Percentiles rank a stretch among this genome's conserved stretches.
Conservation (phyloP, 306 rosid species). For the Trichosanthes truncata region DNA sequence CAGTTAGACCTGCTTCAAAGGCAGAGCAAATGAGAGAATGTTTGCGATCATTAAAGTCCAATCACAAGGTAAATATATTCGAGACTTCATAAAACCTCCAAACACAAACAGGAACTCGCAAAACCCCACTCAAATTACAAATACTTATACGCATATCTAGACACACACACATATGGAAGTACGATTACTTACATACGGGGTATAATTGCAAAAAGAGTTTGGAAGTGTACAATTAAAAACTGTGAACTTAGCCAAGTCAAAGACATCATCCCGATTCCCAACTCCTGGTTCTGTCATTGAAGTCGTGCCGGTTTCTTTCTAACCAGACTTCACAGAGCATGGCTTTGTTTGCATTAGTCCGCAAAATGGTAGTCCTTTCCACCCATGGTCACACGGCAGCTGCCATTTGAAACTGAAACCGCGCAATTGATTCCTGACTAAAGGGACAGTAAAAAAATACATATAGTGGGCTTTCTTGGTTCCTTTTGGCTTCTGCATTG, state of each 20-base stretch:
- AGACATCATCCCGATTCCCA: not conserved
- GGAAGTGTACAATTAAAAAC: not conserved
- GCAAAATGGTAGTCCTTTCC: not conserved
- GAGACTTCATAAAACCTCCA: not conserved
- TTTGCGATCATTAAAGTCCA: conserved; percentile 81
- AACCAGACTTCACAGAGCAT: not conserved
- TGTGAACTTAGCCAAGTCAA: not conserved
- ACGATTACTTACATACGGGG: not conserved
- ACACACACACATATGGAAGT: not conserved
- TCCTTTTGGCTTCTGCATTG: not conserved
- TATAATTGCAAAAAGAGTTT: not conserved
- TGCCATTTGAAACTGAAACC: not conserved
- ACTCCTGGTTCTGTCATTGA: not conserved
- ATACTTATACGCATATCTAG: not conserved
- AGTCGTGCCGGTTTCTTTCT: not conserved
- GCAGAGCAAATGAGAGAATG: conserved; percentile 92
- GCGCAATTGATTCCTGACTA: not conserved
- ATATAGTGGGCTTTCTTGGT: not conserved
- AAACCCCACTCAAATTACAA: not conserved
- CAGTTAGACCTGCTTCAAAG: conserved; percentile 77
- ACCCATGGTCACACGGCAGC: not conserved
- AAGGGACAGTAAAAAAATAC: not conserved
- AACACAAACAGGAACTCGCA: not conserved
- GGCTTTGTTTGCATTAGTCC: not conserved
- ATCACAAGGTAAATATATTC: conserved; percentile 67